A percentile compares a stretch with the other conserved stretches of the same genome.
Conservation (phyloP, 805 yeast species). For the Wickerhamomyces chaumierensis region DNA sequence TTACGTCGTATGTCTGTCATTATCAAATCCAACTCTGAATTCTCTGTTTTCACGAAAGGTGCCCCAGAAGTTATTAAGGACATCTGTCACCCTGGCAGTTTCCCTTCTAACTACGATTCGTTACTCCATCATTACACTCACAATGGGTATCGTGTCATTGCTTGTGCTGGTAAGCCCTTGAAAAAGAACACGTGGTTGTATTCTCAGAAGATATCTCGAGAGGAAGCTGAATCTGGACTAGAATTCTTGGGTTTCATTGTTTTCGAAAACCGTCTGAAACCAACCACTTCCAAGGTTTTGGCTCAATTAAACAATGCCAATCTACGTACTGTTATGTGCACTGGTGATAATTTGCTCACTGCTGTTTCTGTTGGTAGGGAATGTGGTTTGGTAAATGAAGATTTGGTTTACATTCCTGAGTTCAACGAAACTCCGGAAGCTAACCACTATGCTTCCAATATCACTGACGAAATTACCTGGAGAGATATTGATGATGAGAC, state of each 20-base stretch:
- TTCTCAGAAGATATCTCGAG: conserved; percentile 43
- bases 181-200: conserved; percentile 35
- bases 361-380: conserved; percentile 90
- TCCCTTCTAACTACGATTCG: conserved; percentile 69
- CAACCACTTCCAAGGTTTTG: conserved; percentile 52
- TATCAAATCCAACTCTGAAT: conserved; percentile 34
- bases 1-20: conserved; percentile 87
- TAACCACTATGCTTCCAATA: neutral
- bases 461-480: conserved; percentile 31
- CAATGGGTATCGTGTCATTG: conserved; percentile 90
- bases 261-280: conserved; percentile 84
- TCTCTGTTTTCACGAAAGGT: conserved; percentile 70
- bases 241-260: conserved; percentile 80
- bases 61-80: conserved; percentile 91
- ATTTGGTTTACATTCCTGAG: conserved; percentile 51
- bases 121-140: conserved; percentile 79
- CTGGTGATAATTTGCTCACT: conserved; percentile 92
- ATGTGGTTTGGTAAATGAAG: conserved; percentile 49
- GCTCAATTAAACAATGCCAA: conserved; percentile 50
- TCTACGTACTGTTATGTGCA: conserved; percentile 86
- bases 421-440: conserved; percentile 24
- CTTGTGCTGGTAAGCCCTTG: conserved; percentile 64
- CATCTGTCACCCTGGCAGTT: conserved; percentile 57
- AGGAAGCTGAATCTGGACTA: conserved; percentile 55
- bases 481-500: conserved; percentile 53